phyloP scores from a whole-genome alignment of 2,329 filamentous ascomycete species.

The Aspergillus quadricinctus region DNA sequence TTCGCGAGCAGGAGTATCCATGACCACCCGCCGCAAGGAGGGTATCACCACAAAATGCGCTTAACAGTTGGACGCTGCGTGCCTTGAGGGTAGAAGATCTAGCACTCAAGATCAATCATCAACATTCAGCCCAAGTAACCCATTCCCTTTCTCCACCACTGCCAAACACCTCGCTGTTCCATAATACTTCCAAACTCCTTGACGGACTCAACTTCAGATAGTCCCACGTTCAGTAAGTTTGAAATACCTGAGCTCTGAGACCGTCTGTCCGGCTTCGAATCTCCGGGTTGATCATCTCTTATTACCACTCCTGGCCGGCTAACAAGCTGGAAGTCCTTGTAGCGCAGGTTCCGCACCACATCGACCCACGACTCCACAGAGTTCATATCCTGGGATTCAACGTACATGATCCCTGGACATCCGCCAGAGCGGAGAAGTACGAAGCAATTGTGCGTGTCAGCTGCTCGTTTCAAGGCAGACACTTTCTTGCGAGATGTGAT shows the following conservation, averaged over 20 bases:
- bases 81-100: background rate
- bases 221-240: conserved; percentile 12
- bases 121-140: conserved; percentile 37
- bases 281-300: conserved; percentile 9
- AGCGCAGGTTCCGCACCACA: conserved; percentile 60
- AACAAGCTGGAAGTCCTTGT: conserved; percentile 68
- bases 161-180: conserved; percentile 54
- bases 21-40: too few species aligned
- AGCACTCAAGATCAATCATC: background rate
- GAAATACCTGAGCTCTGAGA: background rate
- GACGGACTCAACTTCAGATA: conserved; percentile 59
- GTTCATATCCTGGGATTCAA: conserved; percentile 54
- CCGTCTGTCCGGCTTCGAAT: background rate
- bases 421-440: conserved; percentile 65
- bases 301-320: conserved; percentile 45
- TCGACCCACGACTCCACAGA: conserved; percentile 61
- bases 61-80: background rate
- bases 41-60: background rate
- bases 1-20: background rate
- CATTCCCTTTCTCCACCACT: conserved; percentile 68
- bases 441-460: conserved; percentile 56
- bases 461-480: conserved; percentile 59
- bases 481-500: conserved; percentile 77
- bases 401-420: conserved; percentile 74
- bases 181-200: conserved; percentile 61